Evolutionary conservation across 805 yeast species (phyloP).

Genomic region (Candida coquimbonensis): DNA sequence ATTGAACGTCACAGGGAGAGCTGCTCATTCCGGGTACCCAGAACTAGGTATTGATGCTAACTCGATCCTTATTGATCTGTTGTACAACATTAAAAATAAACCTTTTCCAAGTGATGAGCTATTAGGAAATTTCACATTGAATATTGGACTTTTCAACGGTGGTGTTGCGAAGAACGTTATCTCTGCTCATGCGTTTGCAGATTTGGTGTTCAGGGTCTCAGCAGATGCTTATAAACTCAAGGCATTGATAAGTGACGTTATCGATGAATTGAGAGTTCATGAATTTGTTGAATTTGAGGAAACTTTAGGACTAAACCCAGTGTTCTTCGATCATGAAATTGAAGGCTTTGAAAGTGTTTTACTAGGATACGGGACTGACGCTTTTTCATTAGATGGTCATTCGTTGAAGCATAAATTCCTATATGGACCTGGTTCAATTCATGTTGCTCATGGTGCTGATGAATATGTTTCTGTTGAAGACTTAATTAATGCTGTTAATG

Average conservation of each 20-base stretch:
- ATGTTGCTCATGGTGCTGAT: conserved; percentile 51
- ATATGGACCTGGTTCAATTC: conserved; percentile 59
- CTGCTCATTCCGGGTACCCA: conserved; percentile 64
- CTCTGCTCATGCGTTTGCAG: conserved; percentile 47
- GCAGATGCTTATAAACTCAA: conserved; percentile 32
- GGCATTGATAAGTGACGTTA: conserved; percentile 27
- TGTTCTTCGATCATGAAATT: conserved; percentile 45
- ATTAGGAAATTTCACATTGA: conserved; percentile 52
- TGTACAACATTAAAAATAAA: conserved; percentile 34
- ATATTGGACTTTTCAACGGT: conserved; percentile 46
- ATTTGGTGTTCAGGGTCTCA: conserved; percentile 44
- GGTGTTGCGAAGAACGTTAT: conserved; percentile 64
- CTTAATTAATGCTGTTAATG: conserved; percentile 41
- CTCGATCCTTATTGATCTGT: conserved; percentile 41
- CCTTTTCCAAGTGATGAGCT: conserved; percentile 41
- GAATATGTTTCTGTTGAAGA: conserved; percentile 42
- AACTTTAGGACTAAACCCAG: conserved; percentile 27
- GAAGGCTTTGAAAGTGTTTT: conserved; percentile 50
- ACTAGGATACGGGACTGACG: conserved; percentile 44
- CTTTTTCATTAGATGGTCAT: conserved; percentile 33
- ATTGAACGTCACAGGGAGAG: conserved; percentile 39
- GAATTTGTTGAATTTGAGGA: conserved; percentile 13
- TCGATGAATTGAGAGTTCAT: conserved; percentile 11
- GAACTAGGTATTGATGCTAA: conserved; percentile 56
- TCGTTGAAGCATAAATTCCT: conserved; percentile 32